Base-by-base conservation (phyloP, 768 basidiomycete species). In the Trametes cinnabarina region DNA sequence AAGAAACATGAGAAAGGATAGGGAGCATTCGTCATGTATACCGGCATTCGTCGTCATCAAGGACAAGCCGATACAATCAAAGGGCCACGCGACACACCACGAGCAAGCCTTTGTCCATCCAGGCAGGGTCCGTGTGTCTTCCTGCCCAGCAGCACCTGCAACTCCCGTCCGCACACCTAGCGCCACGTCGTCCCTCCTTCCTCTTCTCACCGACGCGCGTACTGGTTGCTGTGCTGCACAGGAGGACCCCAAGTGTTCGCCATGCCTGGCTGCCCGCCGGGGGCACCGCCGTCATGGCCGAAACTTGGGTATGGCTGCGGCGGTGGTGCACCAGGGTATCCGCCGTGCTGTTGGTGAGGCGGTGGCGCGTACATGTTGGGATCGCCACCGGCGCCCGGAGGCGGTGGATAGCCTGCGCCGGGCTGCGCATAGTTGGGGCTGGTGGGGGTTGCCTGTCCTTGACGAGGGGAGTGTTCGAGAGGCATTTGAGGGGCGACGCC, bases 181-280 rank as follows among this genome's bases (percentile, higher is more conserved):
- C 46, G 19, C 6, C 26, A 34, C 40, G 37, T 25, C 55, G 15
- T n/a, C n/a, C n/a, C n/a, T n/a, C 34, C 42, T 65, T 57, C 17
- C 11, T 15, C 52, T 4, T 11, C 41, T 55, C 40, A 67, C 57
- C 69, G 64, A 48, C 66, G 46, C 15, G 51, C 62, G 57, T 70
- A 70, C 56, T 68, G 69, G 57, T 51, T 61, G 19, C 59, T 47
- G 60, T 67, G 69, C 62, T 66, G 68, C 57, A 70, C 68, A 23
- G 54, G 69, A 35, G 60, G 55, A 3, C 66, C 67, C 69, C 67
- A 68, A 32, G 66, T 51, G 19, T 57, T 57, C 43, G 53, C 32
- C 50, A 58, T 58, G 15, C 46, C 49, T 52, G 41, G 46, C 48
- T 54, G 49, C 53, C 46, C 60, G 42, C 60, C 37, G 12, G 63